These are phyloP conservation scores for Peterozyma xylosa DNA, from an alignment of 805 yeast species.

Conservation along the genomic window DNA sequence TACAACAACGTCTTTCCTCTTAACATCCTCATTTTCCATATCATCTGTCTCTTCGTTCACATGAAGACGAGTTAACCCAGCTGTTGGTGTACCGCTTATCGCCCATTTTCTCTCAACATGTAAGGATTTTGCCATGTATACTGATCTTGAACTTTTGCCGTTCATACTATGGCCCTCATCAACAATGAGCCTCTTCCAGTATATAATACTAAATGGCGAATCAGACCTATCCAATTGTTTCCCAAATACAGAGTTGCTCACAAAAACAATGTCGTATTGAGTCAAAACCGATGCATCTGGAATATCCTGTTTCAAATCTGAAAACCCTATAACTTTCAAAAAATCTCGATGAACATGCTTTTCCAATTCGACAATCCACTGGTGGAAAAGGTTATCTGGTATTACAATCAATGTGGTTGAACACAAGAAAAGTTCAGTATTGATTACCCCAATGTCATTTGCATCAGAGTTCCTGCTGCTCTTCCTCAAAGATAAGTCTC, in stretches of 20 bases:
- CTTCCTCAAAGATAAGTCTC: slow-evolving; percentile 4
- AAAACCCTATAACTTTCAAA: slow-evolving; percentile 27
- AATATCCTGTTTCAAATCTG: slow-evolving; percentile 10
- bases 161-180: slow-evolving; percentile 70
- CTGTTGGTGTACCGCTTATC: slow-evolving; percentile 70
- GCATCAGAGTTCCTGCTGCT: slow-evolving; percentile 4
- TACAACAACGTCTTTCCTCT: slow-evolving; percentile 30
- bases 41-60: slow-evolving; percentile 28
- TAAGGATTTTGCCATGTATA: slow-evolving; percentile 37
- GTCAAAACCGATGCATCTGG: slow-evolving; percentile 29
- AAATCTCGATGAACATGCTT: slow-evolving; percentile 41
- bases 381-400: slow-evolving; percentile 61
- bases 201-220: slow-evolving; percentile 33
- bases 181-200: slow-evolving; percentile 66
- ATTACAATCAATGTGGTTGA: slow-evolving; percentile 51
- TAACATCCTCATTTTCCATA: not conserved
- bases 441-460: not conserved
- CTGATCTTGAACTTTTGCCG: slow-evolving; percentile 42
- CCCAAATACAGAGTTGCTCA: slow-evolving; percentile 40
- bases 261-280: slow-evolving; percentile 43
- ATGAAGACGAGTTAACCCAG: slow-evolving; percentile 55
- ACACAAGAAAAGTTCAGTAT: slow-evolving; percentile 32
- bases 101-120: slow-evolving; percentile 63
- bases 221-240: slow-evolving; percentile 25
- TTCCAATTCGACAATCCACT: slow-evolving; percentile 52